Base-by-base conservation (phyloP, 352 stramenopile species). In the Peronosclerospora sorghi region DNA sequence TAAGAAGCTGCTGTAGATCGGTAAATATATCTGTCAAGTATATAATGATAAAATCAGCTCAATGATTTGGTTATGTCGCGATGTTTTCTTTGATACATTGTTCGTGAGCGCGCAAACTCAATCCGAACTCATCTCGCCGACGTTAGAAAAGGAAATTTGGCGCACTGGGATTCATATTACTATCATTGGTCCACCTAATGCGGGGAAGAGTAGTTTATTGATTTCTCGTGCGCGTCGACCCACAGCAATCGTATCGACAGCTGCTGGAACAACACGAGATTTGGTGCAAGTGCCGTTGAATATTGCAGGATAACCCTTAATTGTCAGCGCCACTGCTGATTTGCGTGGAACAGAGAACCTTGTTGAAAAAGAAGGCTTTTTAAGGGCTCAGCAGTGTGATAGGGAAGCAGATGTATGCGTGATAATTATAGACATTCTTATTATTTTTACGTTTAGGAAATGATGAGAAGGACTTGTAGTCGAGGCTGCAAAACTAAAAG, bases 211-310 rank as follows among this genome's bases (percentile, higher is more conserved):
- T 44, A 94, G 74, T 38, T 56, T 95, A 32, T 78, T 89, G 45
- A 99, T 98, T 69, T 53, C 95, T n/a, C 65, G 98, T 19, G 89
- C 93, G 2, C 68, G 77, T 5, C 68, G 91, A 13, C 90, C 96
- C 20, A 93, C 94, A 1, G 95, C 95, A 8, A 99, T 99, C 56
- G 95, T 99, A 1, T 97, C 87, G 35, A 76, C 86, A 4, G 89
- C 95, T 27, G 85, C 94, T 34, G 95, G 95, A 18, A 99, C 96
- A 3, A 99, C 96, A n/a, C 68, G 95, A 54, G 96, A 99, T 65
- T 82, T 98, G 5, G 80, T 99, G 5, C 82, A 97, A 62, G 84
- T 98, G 19, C 84, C 86, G 5, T 60, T 98, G 12, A 96, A 98
- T 52, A 83, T 99, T 15, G 90, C 74, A 5, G 96, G 96, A 5